phyloP scores from a whole-genome alignment of 2,329 filamentous ascomycete genomes.

The Microdochium trichocladiopsis region DNA sequence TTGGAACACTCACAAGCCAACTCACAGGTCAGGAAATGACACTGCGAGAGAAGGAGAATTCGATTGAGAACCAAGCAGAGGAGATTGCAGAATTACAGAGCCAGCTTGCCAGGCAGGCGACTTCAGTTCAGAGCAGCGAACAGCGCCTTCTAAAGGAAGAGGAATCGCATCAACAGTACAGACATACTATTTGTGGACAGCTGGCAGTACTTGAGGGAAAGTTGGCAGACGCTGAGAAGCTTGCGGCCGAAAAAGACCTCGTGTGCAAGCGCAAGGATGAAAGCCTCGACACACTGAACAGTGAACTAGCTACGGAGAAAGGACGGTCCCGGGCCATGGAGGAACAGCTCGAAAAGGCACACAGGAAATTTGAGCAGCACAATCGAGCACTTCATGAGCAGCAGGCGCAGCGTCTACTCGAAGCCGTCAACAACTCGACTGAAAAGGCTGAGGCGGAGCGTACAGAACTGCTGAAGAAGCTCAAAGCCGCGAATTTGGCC shows the following conservation, averaged over 20 bases:
- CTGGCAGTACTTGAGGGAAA: background rate
- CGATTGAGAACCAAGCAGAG: background rate
- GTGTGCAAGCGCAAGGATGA: background rate
- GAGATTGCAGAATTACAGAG: background rate
- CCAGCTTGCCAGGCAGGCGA: background rate
- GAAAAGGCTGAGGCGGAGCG: background rate
- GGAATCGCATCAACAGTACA: background rate
- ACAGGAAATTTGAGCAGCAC: background rate
- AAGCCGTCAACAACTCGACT: background rate
- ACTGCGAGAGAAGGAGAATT: background rate
- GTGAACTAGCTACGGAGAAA: background rate
- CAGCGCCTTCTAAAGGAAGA: background rate
- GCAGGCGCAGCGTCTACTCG: background rate
- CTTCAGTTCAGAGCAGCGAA: background rate
- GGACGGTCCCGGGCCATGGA: background rate
- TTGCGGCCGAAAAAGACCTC: background rate
- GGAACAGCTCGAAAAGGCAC: background rate
- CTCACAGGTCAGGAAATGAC: background rate
- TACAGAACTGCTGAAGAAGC: constrained; percentile 4
- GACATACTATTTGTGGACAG: background rate
- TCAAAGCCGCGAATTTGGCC: constrained; percentile 2
- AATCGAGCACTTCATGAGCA: background rate
- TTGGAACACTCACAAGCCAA: background rate
- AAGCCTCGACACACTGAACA: background rate
- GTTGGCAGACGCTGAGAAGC: background rate